phyloP scores from a whole-genome alignment of 1,139 yeast species.

The Debaryomyces nepalensis region DNA sequence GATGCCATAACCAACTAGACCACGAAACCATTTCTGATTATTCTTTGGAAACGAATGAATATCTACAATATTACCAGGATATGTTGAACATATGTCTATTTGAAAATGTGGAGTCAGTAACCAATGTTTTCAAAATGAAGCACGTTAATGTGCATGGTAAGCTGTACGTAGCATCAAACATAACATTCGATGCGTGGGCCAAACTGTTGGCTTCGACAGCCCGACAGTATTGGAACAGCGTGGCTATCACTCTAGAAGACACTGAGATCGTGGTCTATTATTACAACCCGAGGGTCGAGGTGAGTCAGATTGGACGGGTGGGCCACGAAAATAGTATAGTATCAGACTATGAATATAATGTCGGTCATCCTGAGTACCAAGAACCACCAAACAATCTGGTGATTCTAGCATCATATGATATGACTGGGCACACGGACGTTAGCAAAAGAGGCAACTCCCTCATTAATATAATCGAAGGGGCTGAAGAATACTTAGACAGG shows the following conservation, averaged over 20 bases:
- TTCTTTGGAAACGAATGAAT: no score
- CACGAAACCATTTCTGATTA: conserved; percentile 53
- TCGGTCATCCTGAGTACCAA: neutral
- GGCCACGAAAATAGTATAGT: neutral
- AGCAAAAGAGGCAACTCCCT: neutral
- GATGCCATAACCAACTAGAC: conserved; percentile 99
- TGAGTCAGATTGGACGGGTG: neutral
- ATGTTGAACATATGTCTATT: neutral
- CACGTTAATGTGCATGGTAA: no score
- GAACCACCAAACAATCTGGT: neutral
- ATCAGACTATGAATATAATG: neutral
- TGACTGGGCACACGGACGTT: neutral
- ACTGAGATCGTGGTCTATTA: neutral
- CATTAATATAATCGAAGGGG: neutral
- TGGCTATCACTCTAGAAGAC: neutral
- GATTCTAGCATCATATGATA: neutral
- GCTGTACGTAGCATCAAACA: no score
- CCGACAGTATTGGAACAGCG: neutral
- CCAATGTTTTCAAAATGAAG: no score
- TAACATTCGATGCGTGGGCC: neutral
- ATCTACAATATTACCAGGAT: no score
- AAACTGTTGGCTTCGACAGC: neutral
- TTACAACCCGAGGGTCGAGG: neutral
- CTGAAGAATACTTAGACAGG: neutral
- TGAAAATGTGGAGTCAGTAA: no score